Evolutionary conservation across 2,329 filamentous ascomycete species (phyloP).

Genomic region (Penicillium sp.): DNA sequence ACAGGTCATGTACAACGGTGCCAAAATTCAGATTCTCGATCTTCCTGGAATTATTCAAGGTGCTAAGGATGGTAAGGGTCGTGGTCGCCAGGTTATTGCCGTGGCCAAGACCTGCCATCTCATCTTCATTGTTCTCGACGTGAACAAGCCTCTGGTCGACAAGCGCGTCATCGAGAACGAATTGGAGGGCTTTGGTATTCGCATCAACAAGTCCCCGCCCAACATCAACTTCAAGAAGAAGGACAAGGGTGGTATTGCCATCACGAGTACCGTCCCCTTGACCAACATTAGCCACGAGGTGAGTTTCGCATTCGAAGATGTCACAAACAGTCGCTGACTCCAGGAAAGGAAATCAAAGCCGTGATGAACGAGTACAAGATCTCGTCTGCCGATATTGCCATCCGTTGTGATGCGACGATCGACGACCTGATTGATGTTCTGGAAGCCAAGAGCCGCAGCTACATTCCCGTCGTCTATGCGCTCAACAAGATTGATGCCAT

Average conservation of each 20-base stretch:
- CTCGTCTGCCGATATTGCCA: conserved; percentile 93
- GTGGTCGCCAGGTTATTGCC: conserved; percentile 96
- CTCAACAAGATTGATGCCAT: conserved; percentile 99
- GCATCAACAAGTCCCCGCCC: conserved; percentile 94
- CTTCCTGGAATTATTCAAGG: conserved; percentile 98
- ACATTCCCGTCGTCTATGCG: conserved; percentile 98
- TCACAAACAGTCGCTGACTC: conserved; percentile 12
- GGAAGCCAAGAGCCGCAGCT: conserved; percentile 89
- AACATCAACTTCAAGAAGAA: conserved; percentile 99
- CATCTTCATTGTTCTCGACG: conserved; percentile 97
- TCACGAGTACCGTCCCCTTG: conserved; percentile 90
- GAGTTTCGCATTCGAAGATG: conserved; percentile 15
- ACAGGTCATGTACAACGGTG: conserved; percentile 93
- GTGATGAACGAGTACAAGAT: conserved; percentile 98
- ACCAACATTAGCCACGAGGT: conserved; percentile 86
- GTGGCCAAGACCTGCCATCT: conserved; percentile 98
- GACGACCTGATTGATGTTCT: conserved; percentile 96
- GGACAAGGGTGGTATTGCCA: conserved; percentile 94
- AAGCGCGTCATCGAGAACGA: conserved; percentile 94
- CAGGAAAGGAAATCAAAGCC: conserved; percentile 77
- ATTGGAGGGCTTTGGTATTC: conserved; percentile 93
- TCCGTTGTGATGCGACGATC: conserved; percentile 94
- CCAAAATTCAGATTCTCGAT: conserved; percentile 97
- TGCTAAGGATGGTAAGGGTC: conserved; percentile 95
- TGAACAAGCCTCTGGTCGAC: conserved; percentile 96